Conservation (phyloP, 495 filamentous ascomycete genomes). For the Cercophora scortea region DNA sequence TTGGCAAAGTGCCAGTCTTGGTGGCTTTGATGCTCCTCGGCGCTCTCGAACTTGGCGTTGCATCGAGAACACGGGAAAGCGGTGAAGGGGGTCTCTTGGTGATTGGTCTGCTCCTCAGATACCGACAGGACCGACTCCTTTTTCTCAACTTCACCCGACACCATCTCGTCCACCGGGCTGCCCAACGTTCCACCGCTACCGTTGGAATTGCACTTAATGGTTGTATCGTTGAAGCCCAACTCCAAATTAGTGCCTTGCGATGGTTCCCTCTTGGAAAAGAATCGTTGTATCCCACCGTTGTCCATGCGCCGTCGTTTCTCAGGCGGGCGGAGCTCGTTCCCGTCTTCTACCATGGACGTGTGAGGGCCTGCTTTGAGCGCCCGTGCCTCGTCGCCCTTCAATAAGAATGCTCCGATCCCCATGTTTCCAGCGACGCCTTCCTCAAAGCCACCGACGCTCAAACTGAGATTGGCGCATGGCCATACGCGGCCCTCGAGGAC, state of each 20-base stretch:
- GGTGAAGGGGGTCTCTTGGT: slow-evolving; percentile 31
- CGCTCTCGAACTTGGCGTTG: slow-evolving; percentile 43
- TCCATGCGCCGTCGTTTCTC: slow-evolving; percentile 49
- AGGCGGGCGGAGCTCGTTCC: slow-evolving; percentile 21
- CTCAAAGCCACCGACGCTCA: slow-evolving; percentile 85
- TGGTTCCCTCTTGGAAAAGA: slow-evolving; percentile 40
- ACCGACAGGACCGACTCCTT: slow-evolving; percentile 1
- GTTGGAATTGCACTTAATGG: slow-evolving; percentile 3
- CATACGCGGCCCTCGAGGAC: slow-evolving; percentile 69
- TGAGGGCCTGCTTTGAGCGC: slow-evolving; percentile 19
- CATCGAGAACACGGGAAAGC: slow-evolving; percentile 61
- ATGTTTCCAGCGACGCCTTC: slow-evolving; percentile 75
- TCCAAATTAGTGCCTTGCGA: slow-evolving; percentile 16
- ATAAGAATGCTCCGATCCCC: slow-evolving; percentile 77
- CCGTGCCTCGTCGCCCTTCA: slow-evolving; percentile 70
- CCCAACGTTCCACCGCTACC: slow-evolving; percentile 17
- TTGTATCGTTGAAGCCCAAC: slow-evolving; percentile 21
- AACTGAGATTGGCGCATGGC: slow-evolving; percentile 78
- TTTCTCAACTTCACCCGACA: slow-evolving; percentile 1
- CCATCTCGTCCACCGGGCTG: slow-evolving; percentile 7
- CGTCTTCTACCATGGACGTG: slow-evolving; percentile 18
- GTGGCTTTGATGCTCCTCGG: slow-evolving; percentile 63
- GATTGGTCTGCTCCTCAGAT: slow-evolving; percentile 12
- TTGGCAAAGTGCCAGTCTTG: slow-evolving; percentile 95
- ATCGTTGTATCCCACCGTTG: slow-evolving; percentile 47